Evolutionary conservation across 352 stramenopile genomes (phyloP), one percentile per base, ranked within the genome.

Genomic region (Globisporangium parvum): DNA sequence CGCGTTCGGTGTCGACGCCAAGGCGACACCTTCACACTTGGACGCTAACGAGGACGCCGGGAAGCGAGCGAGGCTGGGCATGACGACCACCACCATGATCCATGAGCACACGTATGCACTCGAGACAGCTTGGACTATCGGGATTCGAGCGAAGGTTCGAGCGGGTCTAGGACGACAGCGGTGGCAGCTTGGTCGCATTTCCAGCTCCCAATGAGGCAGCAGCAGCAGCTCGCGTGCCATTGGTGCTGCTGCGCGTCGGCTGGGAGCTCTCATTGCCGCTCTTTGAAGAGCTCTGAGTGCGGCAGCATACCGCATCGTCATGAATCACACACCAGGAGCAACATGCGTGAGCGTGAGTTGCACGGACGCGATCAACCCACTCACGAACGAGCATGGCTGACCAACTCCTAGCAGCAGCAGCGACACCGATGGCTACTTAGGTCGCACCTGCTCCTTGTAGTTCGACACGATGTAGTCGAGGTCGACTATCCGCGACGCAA

Each of bases 381-480:
- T 24, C 42, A 47, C 42, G n/a, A n/a, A 26, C 42, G 37, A 21
- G 42, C 3, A 6, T 6, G 26, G 26, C 6, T 6, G 26, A 6
- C 6, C 26, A 31, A 31, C 3, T 2, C 31, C 31, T 12, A 10
- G 14, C 15, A 23, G n/a, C 15, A 17, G 8, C 23, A 40, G 17
- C 14, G 6, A 42, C 14, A 0, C 6, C 41, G 26, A 18, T 14
- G 6, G n/a, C 41, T 24, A 20, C 4, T 5, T 20, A 44, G 6
- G 6, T 18, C 41, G 15, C 45, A 84, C 78, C 73, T 86, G 78
- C 15, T 87, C 73, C 24, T 73, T 79, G 62, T 80, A 88, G 57
- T 69, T 87, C 12, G 73, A 71, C 15, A 86, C 73, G 56, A 95
- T 95, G 63, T 88, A 90, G 62, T 93, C 84, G n/a, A 95, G 65